These are phyloP conservation scores for Pistacia atlantica DNA, from an alignment of 345 rosid species.

Conservation along the genomic window DNA sequence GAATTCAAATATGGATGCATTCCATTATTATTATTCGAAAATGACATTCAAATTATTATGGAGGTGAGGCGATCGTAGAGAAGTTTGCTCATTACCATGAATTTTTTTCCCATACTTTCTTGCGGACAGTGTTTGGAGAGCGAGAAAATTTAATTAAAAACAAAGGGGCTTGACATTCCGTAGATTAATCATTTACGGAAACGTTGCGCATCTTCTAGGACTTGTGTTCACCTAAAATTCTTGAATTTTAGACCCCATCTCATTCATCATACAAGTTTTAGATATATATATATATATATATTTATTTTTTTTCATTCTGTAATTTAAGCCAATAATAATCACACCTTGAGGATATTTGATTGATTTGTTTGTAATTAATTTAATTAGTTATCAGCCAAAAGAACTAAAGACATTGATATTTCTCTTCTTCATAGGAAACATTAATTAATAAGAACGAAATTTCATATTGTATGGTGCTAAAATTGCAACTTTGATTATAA, in stretches of 20 bases:
- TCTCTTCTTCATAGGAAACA: too few species aligned
- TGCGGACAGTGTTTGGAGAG: neutral
- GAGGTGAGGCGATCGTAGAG: neutral
- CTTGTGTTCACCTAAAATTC: conserved; percentile 22
- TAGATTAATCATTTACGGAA: neutral
- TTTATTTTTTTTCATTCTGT: too few species aligned
- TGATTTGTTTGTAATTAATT: too few species aligned
- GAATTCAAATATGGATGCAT: too few species aligned
- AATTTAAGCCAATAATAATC: too few species aligned
- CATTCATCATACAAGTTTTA: neutral
- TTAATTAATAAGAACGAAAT: too few species aligned
- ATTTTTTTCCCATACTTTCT: conserved; percentile 3
- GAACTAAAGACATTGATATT: too few species aligned
- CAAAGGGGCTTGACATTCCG: conserved; percentile 7
- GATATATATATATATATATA: too few species aligned
- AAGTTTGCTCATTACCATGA: neutral
- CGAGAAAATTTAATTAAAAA: neutral
- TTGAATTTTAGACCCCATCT: conserved; percentile 23
- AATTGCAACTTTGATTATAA: neutral
- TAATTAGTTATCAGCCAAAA: too few species aligned
- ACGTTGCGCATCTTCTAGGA: conserved; percentile 6
- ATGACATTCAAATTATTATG: conserved; percentile 6
- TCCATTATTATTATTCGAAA: neutral
- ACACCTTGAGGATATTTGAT: too few species aligned
- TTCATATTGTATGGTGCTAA: neutral